These are phyloP conservation scores for Colletotrichum musicola DNA, from an alignment of 2,329 filamentous ascomycete species.

Conservation along the genomic window DNA sequence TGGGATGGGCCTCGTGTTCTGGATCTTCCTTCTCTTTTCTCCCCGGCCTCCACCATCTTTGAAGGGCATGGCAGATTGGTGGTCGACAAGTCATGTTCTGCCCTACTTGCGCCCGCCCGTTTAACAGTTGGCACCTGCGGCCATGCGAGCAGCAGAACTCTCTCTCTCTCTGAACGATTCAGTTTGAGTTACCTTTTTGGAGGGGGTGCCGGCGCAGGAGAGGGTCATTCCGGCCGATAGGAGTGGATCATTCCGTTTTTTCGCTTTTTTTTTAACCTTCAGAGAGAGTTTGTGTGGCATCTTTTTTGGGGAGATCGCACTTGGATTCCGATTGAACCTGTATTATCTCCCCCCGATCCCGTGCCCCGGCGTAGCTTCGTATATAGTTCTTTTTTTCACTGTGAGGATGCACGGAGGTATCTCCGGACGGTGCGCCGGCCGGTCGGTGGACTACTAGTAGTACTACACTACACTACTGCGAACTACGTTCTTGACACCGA, in stretches of 20 bases:
- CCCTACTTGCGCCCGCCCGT: neutral
- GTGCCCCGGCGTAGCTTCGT: too few relatives aligned
- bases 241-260: neutral
- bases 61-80: too few relatives aligned
- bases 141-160: neutral
- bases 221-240: too few relatives aligned
- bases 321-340: neutral
- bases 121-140: neutral
- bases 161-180: neutral
- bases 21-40: slow-evolving; percentile 1
- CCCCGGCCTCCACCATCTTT: neutral
- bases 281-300: neutral
- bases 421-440: neutral
- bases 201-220: too few relatives aligned
- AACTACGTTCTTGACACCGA: too few relatives aligned
- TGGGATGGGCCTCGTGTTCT: slow-evolving; percentile 5
- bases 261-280: neutral
- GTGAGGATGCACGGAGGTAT: neutral
- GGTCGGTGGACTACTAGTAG: too few relatives aligned
- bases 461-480: too few relatives aligned
- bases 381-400: neutral
- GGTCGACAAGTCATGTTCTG: too few relatives aligned
- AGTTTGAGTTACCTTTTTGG: neutral
- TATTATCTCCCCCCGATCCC: too few relatives aligned
- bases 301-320: neutral